Conservation (phyloP, 106 monocot species). For the Vanilla planifolia region DNA sequence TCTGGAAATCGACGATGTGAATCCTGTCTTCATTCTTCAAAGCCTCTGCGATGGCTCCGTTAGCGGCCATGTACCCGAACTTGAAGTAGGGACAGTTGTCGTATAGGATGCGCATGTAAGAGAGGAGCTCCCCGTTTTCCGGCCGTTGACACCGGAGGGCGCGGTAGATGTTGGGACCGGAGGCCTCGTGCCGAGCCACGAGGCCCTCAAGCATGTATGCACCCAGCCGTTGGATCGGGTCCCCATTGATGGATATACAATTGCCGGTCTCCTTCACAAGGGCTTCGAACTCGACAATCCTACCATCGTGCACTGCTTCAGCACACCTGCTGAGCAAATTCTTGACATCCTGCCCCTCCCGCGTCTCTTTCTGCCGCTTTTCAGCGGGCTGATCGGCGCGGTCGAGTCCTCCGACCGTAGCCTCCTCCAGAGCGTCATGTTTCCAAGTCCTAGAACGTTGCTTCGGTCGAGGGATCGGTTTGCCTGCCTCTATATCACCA, state of each 20-base stretch:
- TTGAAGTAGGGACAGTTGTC: conserved; percentile 92
- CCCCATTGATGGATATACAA: conserved; percentile 49
- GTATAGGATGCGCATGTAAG: conserved; percentile 66
- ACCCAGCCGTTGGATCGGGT: conserved; percentile 70
- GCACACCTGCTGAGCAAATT: conserved; percentile 55
- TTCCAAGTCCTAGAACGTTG: conserved; percentile 34
- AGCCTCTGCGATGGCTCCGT: conserved; percentile 90
- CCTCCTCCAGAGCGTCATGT: too few species aligned
- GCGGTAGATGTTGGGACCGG: conserved; percentile 64
- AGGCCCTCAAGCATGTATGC: conserved; percentile 81
- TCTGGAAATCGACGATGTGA: conserved; percentile 91
- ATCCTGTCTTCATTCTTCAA: conserved; percentile 57
- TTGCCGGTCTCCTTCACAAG: conserved; percentile 29
- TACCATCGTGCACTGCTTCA: conserved; percentile 47
- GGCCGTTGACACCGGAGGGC: conserved; percentile 49
- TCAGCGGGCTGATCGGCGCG: conserved; percentile 17
- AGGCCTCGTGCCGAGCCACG: conserved; percentile 55
- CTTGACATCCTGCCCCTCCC: conserved; percentile 26
- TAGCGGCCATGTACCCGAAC: conserved; percentile 92
- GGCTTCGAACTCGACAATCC: conserved; percentile 26
- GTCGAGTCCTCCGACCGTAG: conserved; percentile 29
- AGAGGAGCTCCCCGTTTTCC: conserved; percentile 57
- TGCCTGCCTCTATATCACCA: conserved; percentile 11
- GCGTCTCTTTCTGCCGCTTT: conserved; percentile 35
- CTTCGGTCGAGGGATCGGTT: conserved; percentile 2